A percentile compares a stretch with the other conserved stretches of the same genome.
phyloP scores from a whole-genome alignment of 192 early-diverging fungal genomes.

The Coemansia sp. region DNA sequence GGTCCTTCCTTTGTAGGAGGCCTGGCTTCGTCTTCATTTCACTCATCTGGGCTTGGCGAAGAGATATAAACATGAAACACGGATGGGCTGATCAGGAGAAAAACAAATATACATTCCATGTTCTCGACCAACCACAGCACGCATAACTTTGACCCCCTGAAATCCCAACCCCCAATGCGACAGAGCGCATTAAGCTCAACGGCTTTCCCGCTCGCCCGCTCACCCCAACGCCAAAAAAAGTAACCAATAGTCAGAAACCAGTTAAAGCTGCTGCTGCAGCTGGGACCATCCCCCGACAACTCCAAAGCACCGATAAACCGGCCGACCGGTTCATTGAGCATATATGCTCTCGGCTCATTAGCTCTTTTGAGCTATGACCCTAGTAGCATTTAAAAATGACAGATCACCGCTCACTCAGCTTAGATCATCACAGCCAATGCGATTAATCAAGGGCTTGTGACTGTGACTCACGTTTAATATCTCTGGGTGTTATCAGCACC shows the following conservation, averaged over 20 bases:
- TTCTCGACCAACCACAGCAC: background rate
- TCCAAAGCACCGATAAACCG: background rate
- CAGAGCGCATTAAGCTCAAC: background rate
- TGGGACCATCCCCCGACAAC: background rate
- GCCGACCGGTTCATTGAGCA: background rate
- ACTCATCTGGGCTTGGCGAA: background rate
- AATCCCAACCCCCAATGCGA: conserved; percentile 2
- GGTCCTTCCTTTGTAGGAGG: background rate
- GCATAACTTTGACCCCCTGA: conserved; percentile 8
- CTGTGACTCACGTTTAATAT: conserved; percentile 2
- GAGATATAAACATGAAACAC: background rate
- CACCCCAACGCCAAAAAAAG: background rate
- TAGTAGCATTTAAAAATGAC: background rate
- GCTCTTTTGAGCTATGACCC: background rate
- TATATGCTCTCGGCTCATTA: background rate
- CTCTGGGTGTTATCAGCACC: background rate
- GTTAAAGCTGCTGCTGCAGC: background rate
- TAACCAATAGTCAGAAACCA: background rate
- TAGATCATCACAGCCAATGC: background rate
- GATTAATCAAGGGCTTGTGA: conserved; percentile 3
- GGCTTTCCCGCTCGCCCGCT: background rate
- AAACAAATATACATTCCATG: background rate
- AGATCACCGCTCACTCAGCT: background rate
- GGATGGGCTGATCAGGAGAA: background rate
- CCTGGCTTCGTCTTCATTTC: background rate